Evolutionary conservation across 2,329 filamentous ascomycete genomes (phyloP), one percentile per base, ranked within the genome.

Genomic region (Calonectria fujianensis): DNA sequence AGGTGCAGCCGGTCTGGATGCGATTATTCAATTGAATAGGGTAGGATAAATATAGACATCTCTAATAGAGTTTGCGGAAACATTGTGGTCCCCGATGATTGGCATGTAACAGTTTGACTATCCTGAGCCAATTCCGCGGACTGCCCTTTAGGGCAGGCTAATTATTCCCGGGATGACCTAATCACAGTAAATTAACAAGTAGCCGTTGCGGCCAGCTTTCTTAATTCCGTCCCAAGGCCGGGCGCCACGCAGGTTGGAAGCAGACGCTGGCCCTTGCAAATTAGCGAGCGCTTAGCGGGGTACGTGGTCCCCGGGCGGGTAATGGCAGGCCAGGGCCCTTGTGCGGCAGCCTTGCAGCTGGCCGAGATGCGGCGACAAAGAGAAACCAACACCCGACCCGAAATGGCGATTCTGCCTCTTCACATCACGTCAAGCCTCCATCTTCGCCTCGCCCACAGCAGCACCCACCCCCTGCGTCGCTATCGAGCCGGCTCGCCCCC

Each of bases 241-340:
- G 54, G 27, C 66, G 41, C 59, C 45, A 54, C 61, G 71, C 68
- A 70, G 69, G 74, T 59, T 67, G 73, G 61, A 48, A 31, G 27
- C 51, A 59, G 31, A 27, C 51, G 65, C 68, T 64, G 31, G 63
- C 70, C 59, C 35, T 69, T 69, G 37, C 41, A 35, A 69, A 69
- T 69, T 32, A 45, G 41, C 54, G 73, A 39, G 45, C 31, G 61
- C 64, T 72, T 73, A 74, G 75, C 65, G 73, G 75, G 69, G 65
- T 54, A 59, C 20, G 20, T 11, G 45, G 41, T 54, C 57, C 69
- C 32, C 70, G 70, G 65, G 76, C 76, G 78, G 72, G 78, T 76
- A 72, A 65, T 70, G 74, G 39, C 66, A 75, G 76, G 70, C 66
- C 74, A 79, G 77, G 77, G 75, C 74, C 66, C 52, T 31, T 37